These are phyloP conservation scores for Debaryomyces prosopidis DNA, from an alignment of 805 yeast genomes.

Conservation along the genomic window DNA sequence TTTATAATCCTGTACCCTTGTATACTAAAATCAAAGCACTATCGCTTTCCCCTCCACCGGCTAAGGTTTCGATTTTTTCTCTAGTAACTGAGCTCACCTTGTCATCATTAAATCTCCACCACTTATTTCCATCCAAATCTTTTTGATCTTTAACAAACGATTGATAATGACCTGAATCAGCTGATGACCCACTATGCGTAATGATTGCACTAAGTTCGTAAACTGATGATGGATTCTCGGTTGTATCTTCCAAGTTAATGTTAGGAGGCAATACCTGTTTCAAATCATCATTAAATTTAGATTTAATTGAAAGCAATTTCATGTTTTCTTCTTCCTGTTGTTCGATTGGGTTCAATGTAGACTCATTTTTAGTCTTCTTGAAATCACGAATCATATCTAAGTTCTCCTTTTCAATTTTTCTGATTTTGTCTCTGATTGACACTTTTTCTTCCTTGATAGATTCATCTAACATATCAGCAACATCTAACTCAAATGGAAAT, in stretches of 20 bases:
- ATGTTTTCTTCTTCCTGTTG: conserved; percentile 54
- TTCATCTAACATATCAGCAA: conserved; percentile 83
- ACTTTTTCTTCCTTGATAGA: conserved; percentile 66
- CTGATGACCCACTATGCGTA: conserved; percentile 93
- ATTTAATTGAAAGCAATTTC: conserved; percentile 46
- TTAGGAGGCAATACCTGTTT: conserved; percentile 41
- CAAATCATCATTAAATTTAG: conserved; percentile 54
- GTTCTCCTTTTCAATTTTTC: conserved; percentile 72
- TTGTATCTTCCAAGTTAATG: conserved; percentile 33
- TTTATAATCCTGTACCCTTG: conserved; percentile 68
- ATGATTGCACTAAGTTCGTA: conserved; percentile 82
- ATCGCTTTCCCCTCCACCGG: conserved; percentile 99
- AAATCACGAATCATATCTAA: conserved; percentile 71
- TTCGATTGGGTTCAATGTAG: conserved; percentile 48
- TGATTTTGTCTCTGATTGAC: conserved; percentile 72
- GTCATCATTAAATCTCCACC: conserved; percentile 97
- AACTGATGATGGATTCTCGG: conserved; percentile 84
- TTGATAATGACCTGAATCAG: conserved; percentile 97
- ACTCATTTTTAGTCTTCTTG: conserved; percentile 52
- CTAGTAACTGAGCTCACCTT: conserved; percentile 75
- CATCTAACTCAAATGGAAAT: conserved; percentile 91
- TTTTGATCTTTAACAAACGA: conserved; percentile 74
- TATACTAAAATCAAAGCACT: conserved; percentile 88
- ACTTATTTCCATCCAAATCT: conserved; percentile 65
- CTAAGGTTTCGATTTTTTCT: conserved; percentile 78